Percentiles rank a stretch among this genome's conserved stretches.
Evolutionary conservation across 2,329 filamentous ascomycete genomes (phyloP).

Genomic region (Fusarium sp.): DNA sequence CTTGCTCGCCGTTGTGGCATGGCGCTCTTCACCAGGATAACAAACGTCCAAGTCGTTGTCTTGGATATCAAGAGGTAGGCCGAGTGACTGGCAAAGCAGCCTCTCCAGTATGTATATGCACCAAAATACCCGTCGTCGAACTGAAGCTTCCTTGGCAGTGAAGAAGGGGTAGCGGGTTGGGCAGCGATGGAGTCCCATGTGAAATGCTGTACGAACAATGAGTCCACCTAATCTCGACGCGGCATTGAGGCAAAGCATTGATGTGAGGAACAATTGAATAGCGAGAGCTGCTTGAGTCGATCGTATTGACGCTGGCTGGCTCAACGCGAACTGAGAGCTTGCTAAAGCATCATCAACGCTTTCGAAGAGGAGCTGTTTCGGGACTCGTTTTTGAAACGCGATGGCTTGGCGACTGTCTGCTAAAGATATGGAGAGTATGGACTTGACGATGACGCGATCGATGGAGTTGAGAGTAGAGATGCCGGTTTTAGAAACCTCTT

Average conservation of each 20-base stretch:
- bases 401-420: conserved; percentile 65
- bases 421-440: conserved; percentile 68
- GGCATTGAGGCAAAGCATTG: conserved; percentile 69
- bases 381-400: conserved; percentile 52
- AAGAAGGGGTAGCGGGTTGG: conserved; percentile 68
- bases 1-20: conserved; percentile 46
- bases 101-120: conserved; percentile 70
- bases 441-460: conserved; percentile 62
- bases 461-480: conserved; percentile 51
- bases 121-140: conserved; percentile 70
- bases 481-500: conserved; percentile 57
- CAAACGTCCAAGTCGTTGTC: conserved; percentile 73
- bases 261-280: conserved; percentile 69
- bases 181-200: conserved; percentile 72
- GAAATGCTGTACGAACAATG: conserved; percentile 69
- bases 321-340: conserved; percentile 63
- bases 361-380: conserved; percentile 62
- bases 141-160: conserved; percentile 60
- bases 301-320: conserved; percentile 63
- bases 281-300: conserved; percentile 66
- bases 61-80: conserved; percentile 67
- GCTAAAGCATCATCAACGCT: conserved; percentile 66
- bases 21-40: conserved; percentile 64
- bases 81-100: conserved; percentile 70
- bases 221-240: conserved; percentile 70